Percentiles rank a stretch among this genome's conserved stretches.
phyloP scores from a whole-genome alignment of 2,329 filamentous ascomycete species.

The Geosmithia flava region DNA sequence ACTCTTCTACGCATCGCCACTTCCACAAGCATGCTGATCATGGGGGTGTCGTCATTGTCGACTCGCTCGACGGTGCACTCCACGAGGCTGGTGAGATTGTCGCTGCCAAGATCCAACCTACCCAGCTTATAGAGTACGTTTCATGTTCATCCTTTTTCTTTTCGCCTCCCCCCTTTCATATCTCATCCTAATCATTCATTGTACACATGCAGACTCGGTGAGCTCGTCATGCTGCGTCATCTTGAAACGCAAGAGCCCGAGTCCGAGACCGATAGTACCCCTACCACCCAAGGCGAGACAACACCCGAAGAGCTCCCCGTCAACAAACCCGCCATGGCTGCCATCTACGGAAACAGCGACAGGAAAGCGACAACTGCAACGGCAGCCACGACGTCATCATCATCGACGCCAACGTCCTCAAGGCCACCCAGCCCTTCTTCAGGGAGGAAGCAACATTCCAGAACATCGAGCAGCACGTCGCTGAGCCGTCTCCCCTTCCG shows the following conservation, averaged over 20 bases:
- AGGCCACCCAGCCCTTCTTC: slow-evolving; percentile 16
- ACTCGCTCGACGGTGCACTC: slow-evolving; percentile 67
- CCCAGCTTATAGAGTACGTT: slow-evolving; percentile 67
- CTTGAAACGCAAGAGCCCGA: slow-evolving; percentile 27
- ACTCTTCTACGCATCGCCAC: slow-evolving; percentile 33
- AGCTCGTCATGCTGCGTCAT: slow-evolving; percentile 53
- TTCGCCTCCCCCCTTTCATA: neutral
- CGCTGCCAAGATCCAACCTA: slow-evolving; percentile 57
- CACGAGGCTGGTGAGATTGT: slow-evolving; percentile 82
- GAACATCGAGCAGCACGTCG: neutral
- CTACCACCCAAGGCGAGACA: neutral
- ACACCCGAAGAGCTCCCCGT: slow-evolving; percentile 11
- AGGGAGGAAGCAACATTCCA: slow-evolving; percentile 4
- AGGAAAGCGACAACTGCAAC: neutral
- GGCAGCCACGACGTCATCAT: neutral
- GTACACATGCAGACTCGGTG: slow-evolving; percentile 51
- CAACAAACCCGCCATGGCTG: slow-evolving; percentile 26
- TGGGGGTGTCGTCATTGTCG: slow-evolving; percentile 56
- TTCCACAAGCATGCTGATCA: slow-evolving; percentile 55
- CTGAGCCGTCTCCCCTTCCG: neutral
- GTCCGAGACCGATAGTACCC: slow-evolving; percentile 6
- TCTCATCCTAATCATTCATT: neutral
- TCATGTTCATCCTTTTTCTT: neutral
- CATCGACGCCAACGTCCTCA: slow-evolving; percentile 9
- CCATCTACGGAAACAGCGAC: slow-evolving; percentile 18